Conservation (phyloP, 345 rosid genomes). For the Heritiera fomes region DNA sequence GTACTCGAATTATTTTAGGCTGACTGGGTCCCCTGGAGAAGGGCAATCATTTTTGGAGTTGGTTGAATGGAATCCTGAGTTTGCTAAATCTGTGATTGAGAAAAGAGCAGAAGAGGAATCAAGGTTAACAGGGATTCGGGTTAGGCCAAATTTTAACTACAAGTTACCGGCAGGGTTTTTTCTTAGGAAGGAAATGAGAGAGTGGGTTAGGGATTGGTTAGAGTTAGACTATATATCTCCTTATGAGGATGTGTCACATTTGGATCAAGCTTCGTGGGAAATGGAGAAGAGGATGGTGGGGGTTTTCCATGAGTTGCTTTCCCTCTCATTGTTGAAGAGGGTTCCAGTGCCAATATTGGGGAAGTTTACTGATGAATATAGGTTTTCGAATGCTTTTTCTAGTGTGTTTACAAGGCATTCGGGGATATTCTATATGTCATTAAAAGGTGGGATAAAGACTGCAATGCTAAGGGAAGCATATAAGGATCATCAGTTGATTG, state of each 20-base stretch:
- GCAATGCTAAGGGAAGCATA: constrained; percentile 83
- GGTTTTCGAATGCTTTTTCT: constrained; percentile 79
- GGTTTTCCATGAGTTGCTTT: constrained; percentile 76
- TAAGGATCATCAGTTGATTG: constrained; percentile 52
- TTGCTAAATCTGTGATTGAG: constrained; percentile 62
- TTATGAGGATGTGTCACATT: constrained; percentile 59
- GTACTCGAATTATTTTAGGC: constrained; percentile 63
- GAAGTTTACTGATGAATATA: constrained; percentile 68
- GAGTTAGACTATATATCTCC: constrained; percentile 85
- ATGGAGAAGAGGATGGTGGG: constrained; percentile 93
- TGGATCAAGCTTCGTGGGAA: constrained; percentile 69
- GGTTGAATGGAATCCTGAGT: constrained; percentile 64
- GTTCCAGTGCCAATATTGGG: constrained; percentile 83
- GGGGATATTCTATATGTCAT: constrained; percentile 78
- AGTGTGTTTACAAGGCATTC: constrained; percentile 85
- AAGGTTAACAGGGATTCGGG: constrained; percentile 48
- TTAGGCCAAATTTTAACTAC: constrained; percentile 64
- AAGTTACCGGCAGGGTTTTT: constrained; percentile 69
- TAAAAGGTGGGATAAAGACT: constrained; percentile 85
- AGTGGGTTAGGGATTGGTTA: constrained; percentile 90
- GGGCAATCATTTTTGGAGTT: constrained; percentile 67
- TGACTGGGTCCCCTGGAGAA: constrained; percentile 56
- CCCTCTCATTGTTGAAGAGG: constrained; percentile 77
- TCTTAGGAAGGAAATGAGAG: constrained; percentile 88
- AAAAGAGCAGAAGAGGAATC: constrained; percentile 62